A percentile compares a stretch with the other conserved stretches of the same genome.
Evolutionary conservation across 805 yeast genomes (phyloP).

Genomic region (Candida verbasci): DNA sequence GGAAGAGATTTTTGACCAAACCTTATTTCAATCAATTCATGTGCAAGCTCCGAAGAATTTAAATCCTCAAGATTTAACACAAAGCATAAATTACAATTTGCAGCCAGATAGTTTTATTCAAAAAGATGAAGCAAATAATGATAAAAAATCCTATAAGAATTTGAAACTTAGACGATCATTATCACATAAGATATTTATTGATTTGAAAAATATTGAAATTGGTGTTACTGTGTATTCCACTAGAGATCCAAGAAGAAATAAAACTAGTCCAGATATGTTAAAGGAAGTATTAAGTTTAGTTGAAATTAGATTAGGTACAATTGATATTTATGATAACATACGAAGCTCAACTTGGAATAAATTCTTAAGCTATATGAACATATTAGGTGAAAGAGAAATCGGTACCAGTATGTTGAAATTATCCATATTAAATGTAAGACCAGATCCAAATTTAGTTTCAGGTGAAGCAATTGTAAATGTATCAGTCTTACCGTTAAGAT

Average conservation of each 20-base stretch:
- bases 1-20: slow-evolving; percentile 46
- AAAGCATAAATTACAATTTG: slow-evolving; percentile 47
- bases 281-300: slow-evolving; percentile 48
- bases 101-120: slow-evolving; percentile 18
- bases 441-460: slow-evolving; percentile 59
- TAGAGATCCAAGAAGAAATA: slow-evolving; percentile 41
- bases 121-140: slow-evolving; percentile 9
- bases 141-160: slow-evolving; percentile 33
- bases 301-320: slow-evolving; percentile 45
- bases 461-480: slow-evolving; percentile 59
- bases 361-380: slow-evolving; percentile 65
- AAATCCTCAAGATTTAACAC: slow-evolving; percentile 44
- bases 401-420: slow-evolving; percentile 61
- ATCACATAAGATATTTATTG: slow-evolving; percentile 54
- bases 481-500: slow-evolving; percentile 64
- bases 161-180: slow-evolving; percentile 63
- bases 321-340: slow-evolving; percentile 70
- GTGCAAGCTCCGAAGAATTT: slow-evolving; percentile 51
- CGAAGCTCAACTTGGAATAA: slow-evolving; percentile 90
- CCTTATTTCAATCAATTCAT: slow-evolving; percentile 76
- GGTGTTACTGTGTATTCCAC: slow-evolving; percentile 42
- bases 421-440: slow-evolving; percentile 56
- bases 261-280: slow-evolving; percentile 25
- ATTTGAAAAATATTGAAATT: slow-evolving; percentile 49
- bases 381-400: slow-evolving; percentile 65